Conservation (phyloP, 371 early-diverging fungal species). For the Synchytrium microbalum region DNA sequence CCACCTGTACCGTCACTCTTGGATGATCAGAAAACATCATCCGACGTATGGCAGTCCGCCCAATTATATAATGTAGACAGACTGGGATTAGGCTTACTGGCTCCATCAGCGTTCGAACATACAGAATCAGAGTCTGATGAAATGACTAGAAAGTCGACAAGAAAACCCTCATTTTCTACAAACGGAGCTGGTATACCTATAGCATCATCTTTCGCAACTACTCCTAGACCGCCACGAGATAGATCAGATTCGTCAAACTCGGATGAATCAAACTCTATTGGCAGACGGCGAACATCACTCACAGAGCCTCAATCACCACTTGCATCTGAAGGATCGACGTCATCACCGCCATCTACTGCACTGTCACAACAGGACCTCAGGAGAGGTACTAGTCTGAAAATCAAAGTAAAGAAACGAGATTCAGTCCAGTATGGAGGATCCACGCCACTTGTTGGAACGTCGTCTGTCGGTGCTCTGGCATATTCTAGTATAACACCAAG, state of each 20-base stretch:
- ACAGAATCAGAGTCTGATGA: background rate
- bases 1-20: no score
- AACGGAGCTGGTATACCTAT: background rate
- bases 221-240: background rate
- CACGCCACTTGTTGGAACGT: background rate
- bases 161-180: background rate
- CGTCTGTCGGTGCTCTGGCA: background rate
- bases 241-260: background rate
- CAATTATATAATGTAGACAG: background rate
- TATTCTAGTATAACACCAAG: constrained; percentile 16
- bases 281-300: no score
- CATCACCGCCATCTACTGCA: background rate
- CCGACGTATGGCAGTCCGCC: background rate
- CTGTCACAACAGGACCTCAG: background rate
- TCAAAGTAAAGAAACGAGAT: background rate
- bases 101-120: background rate
- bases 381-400: constrained; percentile 1
- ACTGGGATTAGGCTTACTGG: background rate
- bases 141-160: background rate
- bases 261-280: no score
- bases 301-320: background rate
- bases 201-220: no score
- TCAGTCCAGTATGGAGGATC: background rate
- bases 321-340: background rate
- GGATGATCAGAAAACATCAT: no score